Evolutionary conservation across 805 yeast genomes (phyloP).

Genomic region (Saccharomycopsis amapae): DNA sequence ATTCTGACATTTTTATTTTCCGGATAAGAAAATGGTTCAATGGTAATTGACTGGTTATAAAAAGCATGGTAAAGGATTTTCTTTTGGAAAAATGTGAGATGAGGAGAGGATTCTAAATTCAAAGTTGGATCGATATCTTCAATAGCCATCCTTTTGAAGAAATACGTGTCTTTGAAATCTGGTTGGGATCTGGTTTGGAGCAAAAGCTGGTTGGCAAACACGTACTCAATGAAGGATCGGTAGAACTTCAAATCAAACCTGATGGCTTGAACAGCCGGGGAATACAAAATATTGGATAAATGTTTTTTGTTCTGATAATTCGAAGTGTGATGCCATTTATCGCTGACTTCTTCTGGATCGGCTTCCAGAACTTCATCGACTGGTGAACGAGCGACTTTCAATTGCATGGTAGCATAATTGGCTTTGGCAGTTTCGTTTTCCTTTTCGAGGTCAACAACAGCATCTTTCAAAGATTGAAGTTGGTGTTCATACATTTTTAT

Average conservation of each 20-base stretch:
- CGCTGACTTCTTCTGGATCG: neutral
- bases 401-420: neutral
- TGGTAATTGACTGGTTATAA: too few relatives aligned
- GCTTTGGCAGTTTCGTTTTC: constrained; percentile 20
- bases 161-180: constrained; percentile 27
- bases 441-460: constrained; percentile 46
- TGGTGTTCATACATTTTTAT: constrained; percentile 61
- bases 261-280: constrained; percentile 35
- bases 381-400: neutral
- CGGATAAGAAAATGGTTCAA: too few relatives aligned
- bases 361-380: neutral
- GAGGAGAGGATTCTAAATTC: constrained; percentile 53
- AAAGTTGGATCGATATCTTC: constrained; percentile 78
- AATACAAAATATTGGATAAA: constrained; percentile 26
- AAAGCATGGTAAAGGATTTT: constrained; percentile 57
- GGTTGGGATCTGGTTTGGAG: constrained; percentile 2
- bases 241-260: constrained; percentile 33
- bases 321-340: neutral
- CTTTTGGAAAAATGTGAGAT: constrained; percentile 51
- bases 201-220: constrained; percentile 17
- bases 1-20: too few relatives aligned
- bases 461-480: constrained; percentile 52
- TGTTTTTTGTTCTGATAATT: neutral
- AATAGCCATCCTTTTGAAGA: constrained; percentile 53
- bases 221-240: constrained; percentile 29